Evolutionary conservation across 495 filamentous ascomycete genomes (phyloP).

Genomic region (Lepraria neglecta): DNA sequence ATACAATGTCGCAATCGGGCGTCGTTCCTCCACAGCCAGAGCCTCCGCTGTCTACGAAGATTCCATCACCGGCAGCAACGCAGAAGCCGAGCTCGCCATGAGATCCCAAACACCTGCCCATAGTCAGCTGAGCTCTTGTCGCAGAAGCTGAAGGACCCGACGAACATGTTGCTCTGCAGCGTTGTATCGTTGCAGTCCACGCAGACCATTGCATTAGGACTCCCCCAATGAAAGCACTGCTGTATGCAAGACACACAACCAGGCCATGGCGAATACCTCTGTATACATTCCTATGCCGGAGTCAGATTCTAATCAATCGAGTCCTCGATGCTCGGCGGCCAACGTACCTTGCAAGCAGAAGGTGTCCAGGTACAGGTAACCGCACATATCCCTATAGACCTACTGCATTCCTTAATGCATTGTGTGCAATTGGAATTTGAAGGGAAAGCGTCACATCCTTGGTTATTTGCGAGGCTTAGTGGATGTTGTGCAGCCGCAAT

Average conservation of each 20-base stretch:
- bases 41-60: conserved; percentile 7
- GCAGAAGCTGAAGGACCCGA: neutral
- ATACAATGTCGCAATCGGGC: conserved; percentile 2
- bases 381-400: neutral
- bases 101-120: neutral
- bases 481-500: conserved; percentile 6
- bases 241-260: conserved; percentile 9
- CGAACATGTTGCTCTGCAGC: neutral
- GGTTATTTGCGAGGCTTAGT: neutral
- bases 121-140: neutral
- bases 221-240: conserved; percentile 1
- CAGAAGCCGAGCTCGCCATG: conserved; percentile 4
- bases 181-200: conserved; percentile 4
- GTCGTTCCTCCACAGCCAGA: conserved; percentile 2
- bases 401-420: conserved; percentile 4
- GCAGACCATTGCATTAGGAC: conserved; percentile 3
- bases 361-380: neutral
- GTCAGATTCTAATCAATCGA: neutral
- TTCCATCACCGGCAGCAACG: neutral
- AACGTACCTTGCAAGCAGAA: conserved; percentile 1
- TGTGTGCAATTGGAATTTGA: conserved; percentile 2
- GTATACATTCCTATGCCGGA: conserved; percentile 3
- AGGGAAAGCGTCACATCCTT: conserved; percentile 1
- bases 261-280: conserved; percentile 2
- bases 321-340: neutral